Base-by-base conservation (phyloP, 495 filamentous ascomycete species). In the Penicillium turbatum region DNA sequence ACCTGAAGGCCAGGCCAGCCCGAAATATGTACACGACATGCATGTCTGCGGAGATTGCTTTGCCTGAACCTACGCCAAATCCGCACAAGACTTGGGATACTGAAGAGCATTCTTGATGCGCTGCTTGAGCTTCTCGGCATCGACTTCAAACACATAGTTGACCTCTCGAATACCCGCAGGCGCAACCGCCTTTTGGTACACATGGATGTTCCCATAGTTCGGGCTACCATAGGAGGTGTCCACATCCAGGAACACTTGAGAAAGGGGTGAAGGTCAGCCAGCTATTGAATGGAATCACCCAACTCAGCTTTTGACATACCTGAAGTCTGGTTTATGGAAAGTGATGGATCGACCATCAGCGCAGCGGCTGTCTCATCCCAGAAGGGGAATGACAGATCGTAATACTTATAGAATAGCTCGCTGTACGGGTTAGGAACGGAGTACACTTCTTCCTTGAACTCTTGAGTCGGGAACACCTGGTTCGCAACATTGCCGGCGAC, bases 341-440 rank as follows among this genome's bases (percentile, higher is more conserved):
- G 41, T 0, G 59, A 57, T 9, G 62, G 66, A 46, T 63, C 69
- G 39, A 64, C 69, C 67, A 72, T 70, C 9, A 72, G 40, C 0
- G 68, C 69, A 11, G 69, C 69, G 5, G 71, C 70, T 15, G 69
- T 75, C 53, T 73, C 71, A 51, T 73, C 71, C 71, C 71, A 73
- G 38, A 73, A 68, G 4, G 72, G 72, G 27, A 72, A 67, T 0
- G 48, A 54, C 5, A 65, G 63, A 11, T 63, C 65, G 36, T 73
- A 72, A 42, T 66, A 59, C 8, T 68, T 62, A 34, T 61, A 35
- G 42, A 73, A 72, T 7, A 72, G 59, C 39, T 61, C 49, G 16
- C 66, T 63, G 26, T 67, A 70, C 2, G 64, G 54, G 27, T 71
- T 69, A 2, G 54, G 48, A 12, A 57, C 57, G 16, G 32, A 51